Percentiles rank a stretch among this genome's conserved stretches.
Evolutionary conservation across 306 rosid genomes (phyloP).

Genomic region (Castanea mollissima): DNA sequence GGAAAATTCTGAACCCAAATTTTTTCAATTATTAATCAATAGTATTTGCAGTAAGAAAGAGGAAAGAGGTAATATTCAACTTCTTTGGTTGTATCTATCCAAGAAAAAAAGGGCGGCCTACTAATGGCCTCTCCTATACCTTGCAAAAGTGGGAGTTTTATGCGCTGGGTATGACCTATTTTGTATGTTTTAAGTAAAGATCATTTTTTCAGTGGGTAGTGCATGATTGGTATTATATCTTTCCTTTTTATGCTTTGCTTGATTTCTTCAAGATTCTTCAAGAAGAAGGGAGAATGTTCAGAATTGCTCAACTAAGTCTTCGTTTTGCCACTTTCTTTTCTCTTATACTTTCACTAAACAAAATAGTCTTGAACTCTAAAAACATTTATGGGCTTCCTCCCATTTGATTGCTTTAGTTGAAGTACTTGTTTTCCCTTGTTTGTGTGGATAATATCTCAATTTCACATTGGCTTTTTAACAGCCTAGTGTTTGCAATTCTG

Average conservation of each 20-base stretch:
- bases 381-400: neutral
- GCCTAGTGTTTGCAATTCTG: neutral
- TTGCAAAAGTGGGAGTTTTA: no score
- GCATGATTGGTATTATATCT: neutral
- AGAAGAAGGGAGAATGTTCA: neutral
- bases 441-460: neutral
- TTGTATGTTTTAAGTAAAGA: neutral
- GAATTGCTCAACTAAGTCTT: neutral
- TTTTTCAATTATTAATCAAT: neutral
- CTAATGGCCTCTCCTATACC: no score
- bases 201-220: neutral
- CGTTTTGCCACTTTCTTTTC: neutral
- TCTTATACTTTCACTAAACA: neutral
- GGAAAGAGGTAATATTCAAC: neutral
- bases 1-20: neutral
- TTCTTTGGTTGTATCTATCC: neutral
- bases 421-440: neutral
- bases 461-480: neutral
- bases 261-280: neutral
- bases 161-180: neutral
- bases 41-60: neutral
- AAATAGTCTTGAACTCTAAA: neutral
- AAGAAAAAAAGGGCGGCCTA: neutral
- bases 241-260: neutral
- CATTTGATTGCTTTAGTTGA: neutral